Evolutionary conservation across 805 yeast genomes (phyloP).

Genomic region (Nakazawaea ambrosiae): DNA sequence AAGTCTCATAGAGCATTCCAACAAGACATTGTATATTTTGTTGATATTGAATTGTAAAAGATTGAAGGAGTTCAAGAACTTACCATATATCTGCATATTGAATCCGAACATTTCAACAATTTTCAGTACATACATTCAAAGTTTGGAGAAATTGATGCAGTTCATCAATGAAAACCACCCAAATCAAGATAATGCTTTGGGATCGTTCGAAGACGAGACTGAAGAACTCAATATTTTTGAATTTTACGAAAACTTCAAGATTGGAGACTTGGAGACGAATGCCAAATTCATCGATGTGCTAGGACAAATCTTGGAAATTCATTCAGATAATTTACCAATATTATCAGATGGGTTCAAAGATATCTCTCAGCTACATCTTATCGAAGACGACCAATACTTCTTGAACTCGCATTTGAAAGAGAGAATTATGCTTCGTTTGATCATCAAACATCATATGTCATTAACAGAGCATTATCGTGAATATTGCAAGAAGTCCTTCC

Average conservation of each 20-base stretch:
- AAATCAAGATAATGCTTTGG: background rate
- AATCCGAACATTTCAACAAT: conserved; percentile 82
- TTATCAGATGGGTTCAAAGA: conserved; percentile 73
- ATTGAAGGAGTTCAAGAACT: conserved; percentile 55
- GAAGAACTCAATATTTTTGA: conserved; percentile 24
- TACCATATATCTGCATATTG: conserved; percentile 80
- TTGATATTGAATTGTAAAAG: conserved; percentile 65
- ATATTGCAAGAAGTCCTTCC: conserved; percentile 27
- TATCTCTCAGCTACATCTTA: conserved; percentile 31
- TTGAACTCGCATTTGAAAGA: conserved; percentile 74
- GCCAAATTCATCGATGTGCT: conserved; percentile 45
- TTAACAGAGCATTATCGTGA: conserved; percentile 34
- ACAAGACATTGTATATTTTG: conserved; percentile 49
- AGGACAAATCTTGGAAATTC: conserved; percentile 58
- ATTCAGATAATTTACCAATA: conserved; percentile 76
- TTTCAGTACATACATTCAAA: conserved; percentile 64
- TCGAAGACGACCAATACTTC: conserved; percentile 31
- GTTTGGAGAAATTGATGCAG: conserved; percentile 47
- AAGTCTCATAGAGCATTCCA: conserved; percentile 36
- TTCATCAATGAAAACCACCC: conserved; percentile 28
- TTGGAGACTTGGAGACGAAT: conserved; percentile 45
- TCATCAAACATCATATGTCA: conserved; percentile 79
- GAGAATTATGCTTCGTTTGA: conserved; percentile 77
- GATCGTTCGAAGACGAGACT: conserved; percentile 2
- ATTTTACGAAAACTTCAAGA: conserved; percentile 29